phyloP scores from a whole-genome alignment of 495 filamentous ascomycete genomes.

The Friedmanniomyces simplex region DNA sequence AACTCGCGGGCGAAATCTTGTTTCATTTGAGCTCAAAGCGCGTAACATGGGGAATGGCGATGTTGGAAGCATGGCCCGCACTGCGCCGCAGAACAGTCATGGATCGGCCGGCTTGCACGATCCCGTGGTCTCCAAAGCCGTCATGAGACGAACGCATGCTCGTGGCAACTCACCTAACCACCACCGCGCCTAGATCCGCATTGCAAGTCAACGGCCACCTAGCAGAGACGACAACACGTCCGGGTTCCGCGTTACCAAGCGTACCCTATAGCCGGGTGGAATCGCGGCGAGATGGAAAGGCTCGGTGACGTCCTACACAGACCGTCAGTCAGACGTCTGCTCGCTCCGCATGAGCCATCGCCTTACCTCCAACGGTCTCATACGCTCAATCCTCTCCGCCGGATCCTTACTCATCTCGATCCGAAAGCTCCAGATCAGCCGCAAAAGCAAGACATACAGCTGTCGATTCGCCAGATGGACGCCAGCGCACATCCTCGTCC shows the following conservation, averaged over 20 bases:
- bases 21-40: too few species aligned
- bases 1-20: too few species aligned
- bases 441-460: conserved; percentile 55
- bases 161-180: too few species aligned
- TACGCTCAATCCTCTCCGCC: not conserved
- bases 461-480: conserved; percentile 53
- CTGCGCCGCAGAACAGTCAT: too few species aligned
- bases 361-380: conserved; percentile 4
- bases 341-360: not conserved
- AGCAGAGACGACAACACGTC: conserved; percentile 1
- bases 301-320: not conserved
- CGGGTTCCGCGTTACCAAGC: conserved; percentile 1
- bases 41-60: too few species aligned
- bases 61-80: too few species aligned
- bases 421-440: conserved; percentile 48
- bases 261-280: conserved; percentile 3
- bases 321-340: not conserved
- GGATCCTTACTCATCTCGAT: conserved; percentile 34
- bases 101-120: too few species aligned
- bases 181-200: too few species aligned
- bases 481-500: conserved; percentile 58
- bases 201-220: too few species aligned
- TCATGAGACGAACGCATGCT: too few species aligned
- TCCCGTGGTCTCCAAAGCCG: too few species aligned
- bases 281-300: conserved; percentile 9